Evolutionary conservation across 352 stramenopile genomes (phyloP), one percentile per base, ranked within the genome.

Genomic region (Pythium myriotylum): DNA sequence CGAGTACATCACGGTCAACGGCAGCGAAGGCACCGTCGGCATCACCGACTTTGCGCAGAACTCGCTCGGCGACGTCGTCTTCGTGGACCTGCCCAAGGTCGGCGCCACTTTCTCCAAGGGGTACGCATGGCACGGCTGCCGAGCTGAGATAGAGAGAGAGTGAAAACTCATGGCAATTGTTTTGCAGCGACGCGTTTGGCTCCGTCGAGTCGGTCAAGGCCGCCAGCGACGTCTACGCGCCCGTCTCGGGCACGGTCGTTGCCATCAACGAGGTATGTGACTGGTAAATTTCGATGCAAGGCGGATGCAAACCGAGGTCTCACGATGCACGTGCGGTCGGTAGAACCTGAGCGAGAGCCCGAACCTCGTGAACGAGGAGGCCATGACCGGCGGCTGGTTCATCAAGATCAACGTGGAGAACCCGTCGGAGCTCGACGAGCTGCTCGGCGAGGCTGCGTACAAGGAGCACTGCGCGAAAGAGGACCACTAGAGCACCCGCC

Each of bases 161-260:
- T n/a, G n/a, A n/a, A n/a, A n/a, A n/a, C n/a, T n/a, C n/a, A n/a
- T n/a, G n/a, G n/a, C n/a, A n/a, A n/a, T n/a, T n/a, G n/a, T n/a
- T 48, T 22, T 57, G 19, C 50, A 97, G 89, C 41, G 88, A 99
- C 29, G 72, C 78, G 29, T 99, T 99, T 73, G 97, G 95, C 60
- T 95, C 91, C 41, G 97, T 99, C 4, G 97, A 99, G 81, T 99
- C 97, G 24, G 97, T 99, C 49, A 99, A 99, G 87, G 97, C 97
- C 46, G 97, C 97, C 23, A 98, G 88, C 26, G 97, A 99, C 59
- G 92, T 99, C 53, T 99, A 99, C 79, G 78, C 85, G 39, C 97
- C 97, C 37, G 91, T 97, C 20, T 74, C 76, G 42, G 97, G 97
- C 61, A 98, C 84, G 40, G 82, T 99, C 37, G 65, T 96, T 29